Conservation (phyloP, 768 basidiomycete species). For the Floccularia luteovirens region DNA sequence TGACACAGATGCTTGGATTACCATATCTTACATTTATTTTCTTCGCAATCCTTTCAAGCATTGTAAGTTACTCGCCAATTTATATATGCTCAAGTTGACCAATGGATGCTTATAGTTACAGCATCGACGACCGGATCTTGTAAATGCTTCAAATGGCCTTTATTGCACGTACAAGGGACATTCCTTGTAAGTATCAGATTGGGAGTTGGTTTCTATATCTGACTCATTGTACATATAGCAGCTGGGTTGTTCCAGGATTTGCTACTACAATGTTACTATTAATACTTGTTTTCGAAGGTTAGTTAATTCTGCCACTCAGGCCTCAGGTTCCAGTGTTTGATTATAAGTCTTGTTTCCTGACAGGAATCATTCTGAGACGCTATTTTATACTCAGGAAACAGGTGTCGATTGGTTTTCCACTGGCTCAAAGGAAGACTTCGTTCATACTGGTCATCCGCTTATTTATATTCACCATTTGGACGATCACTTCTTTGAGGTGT, state of each 20-base stretch:
- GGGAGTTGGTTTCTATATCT: no score
- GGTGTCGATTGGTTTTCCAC: conserved; percentile 31
- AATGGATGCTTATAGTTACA: conserved; percentile 8
- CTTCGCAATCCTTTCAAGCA: conserved; percentile 28
- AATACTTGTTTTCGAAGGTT: no score
- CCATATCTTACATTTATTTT: conserved; percentile 32
- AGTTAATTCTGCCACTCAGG: no score
- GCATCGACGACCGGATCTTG: conserved; percentile 12
- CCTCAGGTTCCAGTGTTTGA: no score
- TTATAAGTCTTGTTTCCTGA: background rate
- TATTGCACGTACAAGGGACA: conserved; percentile 35
- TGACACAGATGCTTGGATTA: conserved; percentile 15
- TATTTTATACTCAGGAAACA: conserved; percentile 31
- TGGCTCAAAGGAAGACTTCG: conserved; percentile 27
- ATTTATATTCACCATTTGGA: conserved; percentile 35
- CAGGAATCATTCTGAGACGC: conserved; percentile 35
- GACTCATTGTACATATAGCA: no score
- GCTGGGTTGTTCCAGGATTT: no score
- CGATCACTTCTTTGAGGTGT: conserved; percentile 34
- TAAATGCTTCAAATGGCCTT: conserved; percentile 34
- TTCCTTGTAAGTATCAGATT: conserved; percentile 34
- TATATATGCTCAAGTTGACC: background rate
- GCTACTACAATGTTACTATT: no score
- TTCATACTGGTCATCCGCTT: conserved; percentile 28
- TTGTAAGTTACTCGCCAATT: conserved; percentile 19